These are phyloP conservation scores for Lentinula lateritia DNA, from an alignment of 768 basidiomycete genomes.

Conservation along the genomic window DNA sequence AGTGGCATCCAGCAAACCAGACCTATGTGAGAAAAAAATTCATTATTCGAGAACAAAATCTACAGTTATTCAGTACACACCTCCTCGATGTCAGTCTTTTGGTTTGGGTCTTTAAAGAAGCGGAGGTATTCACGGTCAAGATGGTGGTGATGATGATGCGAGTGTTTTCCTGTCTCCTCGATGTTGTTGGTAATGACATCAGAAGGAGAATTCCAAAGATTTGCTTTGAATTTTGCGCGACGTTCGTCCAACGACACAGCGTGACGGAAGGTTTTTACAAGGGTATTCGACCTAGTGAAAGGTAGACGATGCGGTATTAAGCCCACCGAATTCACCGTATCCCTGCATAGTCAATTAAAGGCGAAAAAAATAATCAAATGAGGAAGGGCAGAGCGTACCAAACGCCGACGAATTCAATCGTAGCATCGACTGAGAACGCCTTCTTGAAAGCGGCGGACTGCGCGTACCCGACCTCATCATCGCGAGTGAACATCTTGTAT, in stretches of 20 bases:
- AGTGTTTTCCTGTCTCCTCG: background rate
- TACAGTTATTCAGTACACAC: background rate
- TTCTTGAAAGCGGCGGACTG: conserved; percentile 52
- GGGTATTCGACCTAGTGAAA: conserved; percentile 49
- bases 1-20: conserved; percentile 9
- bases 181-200: background rate
- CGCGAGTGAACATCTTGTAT: conserved; percentile 54
- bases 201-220: conserved; percentile 3
- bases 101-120: background rate
- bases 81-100: conserved; percentile 6
- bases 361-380: background rate
- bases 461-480: conserved; percentile 42
- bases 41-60: too few species aligned
- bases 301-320: conserved; percentile 48
- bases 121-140: background rate
- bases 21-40: background rate
- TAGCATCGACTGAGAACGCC: conserved; percentile 46
- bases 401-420: conserved; percentile 56
- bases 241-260: conserved; percentile 36
- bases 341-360: conserved; percentile 32
- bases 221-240: conserved; percentile 22
- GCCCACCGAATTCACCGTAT: conserved; percentile 64
- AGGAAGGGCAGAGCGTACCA: conserved; percentile 35
- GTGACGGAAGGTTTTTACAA: conserved; percentile 34
- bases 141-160: background rate